Evolutionary conservation across 495 filamentous ascomycete genomes (phyloP), one percentile per base, ranked within the genome.

Genomic region (Staphylotrichum longicolle): DNA sequence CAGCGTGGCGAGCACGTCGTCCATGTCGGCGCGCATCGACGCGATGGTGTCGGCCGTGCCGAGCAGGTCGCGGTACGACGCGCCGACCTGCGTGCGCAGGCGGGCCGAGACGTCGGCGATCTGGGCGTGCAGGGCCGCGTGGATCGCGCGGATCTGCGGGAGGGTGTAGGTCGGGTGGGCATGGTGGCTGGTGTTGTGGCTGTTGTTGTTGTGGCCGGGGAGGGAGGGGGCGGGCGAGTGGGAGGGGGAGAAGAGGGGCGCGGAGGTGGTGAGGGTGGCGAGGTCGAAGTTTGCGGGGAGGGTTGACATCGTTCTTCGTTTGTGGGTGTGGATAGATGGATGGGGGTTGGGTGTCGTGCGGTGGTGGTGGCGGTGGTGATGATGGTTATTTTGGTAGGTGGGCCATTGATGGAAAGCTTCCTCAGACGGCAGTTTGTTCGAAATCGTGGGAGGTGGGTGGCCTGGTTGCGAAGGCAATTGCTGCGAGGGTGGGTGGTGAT

Each of bases 41-140:
- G 97, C 86, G 67, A 98, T 98, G 32, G 86, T 84, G 70, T 96
- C 92, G 35, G 94, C 94, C 1, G 95, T 97, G 50, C 89, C 90
- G 20, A 98, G 85, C 10, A 98, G 85, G 63, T 96, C 91, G 69
- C 94, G 86, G 74, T 98, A 98, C 71, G 90, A 88, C 59, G 83
- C 90, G n/a, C 94, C 95, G 67, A 98, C 94, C 61, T 96, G 86
- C 50, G 88, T 88, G 74, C 94, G 87, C 74, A 98, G 83, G 68
- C 90, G 91, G 70, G 91, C 87, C 68, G 88, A 88, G 75, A 93
- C 96, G 75, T 89, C 91, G 49, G 86, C 83, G 66, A 93, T 75
- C 51, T 79, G 77, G 11, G 65, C 67, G 51, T 82, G 82, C 6
- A 87, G 75, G 41, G 74, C 72, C 46, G 79, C 79, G 72, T 86